These are phyloP conservation scores for Suillus luteus DNA, from an alignment of 768 basidiomycete genomes.

Conservation along the genomic window DNA sequence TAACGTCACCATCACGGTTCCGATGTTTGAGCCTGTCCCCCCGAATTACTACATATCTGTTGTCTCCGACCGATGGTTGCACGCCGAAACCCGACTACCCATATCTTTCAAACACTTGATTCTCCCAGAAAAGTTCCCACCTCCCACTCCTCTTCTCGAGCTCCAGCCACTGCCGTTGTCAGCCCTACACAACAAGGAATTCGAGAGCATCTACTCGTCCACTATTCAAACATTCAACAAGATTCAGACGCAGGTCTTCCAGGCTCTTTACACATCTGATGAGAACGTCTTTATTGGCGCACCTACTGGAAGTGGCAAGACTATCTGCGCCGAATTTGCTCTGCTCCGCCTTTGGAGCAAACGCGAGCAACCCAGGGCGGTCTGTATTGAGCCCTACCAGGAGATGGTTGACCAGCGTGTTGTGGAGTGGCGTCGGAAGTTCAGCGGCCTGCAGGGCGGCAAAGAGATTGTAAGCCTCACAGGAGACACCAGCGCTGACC, in stretches of 20 bases:
- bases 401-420: constrained; percentile 96
- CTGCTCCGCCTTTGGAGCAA: constrained; percentile 94
- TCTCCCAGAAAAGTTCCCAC: constrained; percentile 95
- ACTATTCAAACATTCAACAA: constrained; percentile 93
- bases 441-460: constrained; percentile 78
- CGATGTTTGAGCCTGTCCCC: constrained; percentile 96
- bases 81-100: constrained; percentile 91
- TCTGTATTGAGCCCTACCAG: constrained; percentile 95
- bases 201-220: constrained; percentile 80
- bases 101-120: constrained; percentile 98
- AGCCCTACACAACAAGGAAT: constrained; percentile 92
- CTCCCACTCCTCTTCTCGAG: constrained; percentile 89
- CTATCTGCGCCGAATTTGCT: constrained; percentile 96
- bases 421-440: constrained; percentile 86
- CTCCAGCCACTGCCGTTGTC: constrained; percentile 88
- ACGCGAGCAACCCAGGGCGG: constrained; percentile 75
- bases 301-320: constrained; percentile 96
- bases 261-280: constrained; percentile 93
- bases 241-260: constrained; percentile 99
- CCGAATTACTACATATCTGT: constrained; percentile 98
- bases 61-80: constrained; percentile 94
- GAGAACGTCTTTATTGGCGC: constrained; percentile 98
- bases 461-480: constrained; percentile 94
- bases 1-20: constrained; percentile 90
- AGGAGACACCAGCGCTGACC: constrained; percentile 90